Percentiles rank a stretch among this genome's conserved stretches.
Evolutionary conservation across 169 alveolate species (phyloP).

Genomic region (Plasmodium chabaudi): DNA sequence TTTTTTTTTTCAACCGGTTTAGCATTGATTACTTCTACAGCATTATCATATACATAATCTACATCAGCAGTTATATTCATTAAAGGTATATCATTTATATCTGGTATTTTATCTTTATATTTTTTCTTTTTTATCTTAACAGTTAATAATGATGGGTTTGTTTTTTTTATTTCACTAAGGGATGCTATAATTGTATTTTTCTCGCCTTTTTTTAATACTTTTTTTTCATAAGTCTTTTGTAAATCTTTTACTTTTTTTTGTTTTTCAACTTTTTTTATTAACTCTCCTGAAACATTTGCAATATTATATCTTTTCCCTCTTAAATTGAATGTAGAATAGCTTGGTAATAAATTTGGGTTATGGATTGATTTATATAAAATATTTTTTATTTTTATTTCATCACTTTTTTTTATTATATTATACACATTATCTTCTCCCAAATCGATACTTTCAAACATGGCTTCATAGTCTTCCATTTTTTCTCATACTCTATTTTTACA

Average conservation of each 20-base stretch:
- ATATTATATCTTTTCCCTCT: slow-evolving; percentile 74
- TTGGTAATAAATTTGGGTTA: slow-evolving; percentile 70
- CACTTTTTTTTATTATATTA: slow-evolving; percentile 67
- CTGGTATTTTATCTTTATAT: slow-evolving; percentile 73
- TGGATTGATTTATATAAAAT: slow-evolving; percentile 73
- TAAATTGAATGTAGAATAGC: slow-evolving; percentile 75
- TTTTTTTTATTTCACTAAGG: slow-evolving; percentile 59
- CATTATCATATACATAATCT: slow-evolving; percentile 75
- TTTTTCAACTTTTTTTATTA: slow-evolving; percentile 46
- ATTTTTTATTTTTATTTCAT: slow-evolving; percentile 62
- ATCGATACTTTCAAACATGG: slow-evolving; percentile 33
- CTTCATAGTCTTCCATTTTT: slow-evolving; percentile 71
- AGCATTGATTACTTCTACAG: slow-evolving; percentile 68
- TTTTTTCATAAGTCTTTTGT: slow-evolving; percentile 56
- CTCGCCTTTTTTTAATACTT: slow-evolving; percentile 74
- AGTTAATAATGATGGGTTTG: slow-evolving; percentile 57
- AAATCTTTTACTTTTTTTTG: slow-evolving; percentile 62
- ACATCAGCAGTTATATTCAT: slow-evolving; percentile 67
- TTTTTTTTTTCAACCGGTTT: slow-evolving; percentile 50
- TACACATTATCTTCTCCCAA: slow-evolving; percentile 72
- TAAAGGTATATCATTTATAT: slow-evolving; percentile 61
- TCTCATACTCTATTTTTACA: neutral
- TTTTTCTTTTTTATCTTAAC: slow-evolving; percentile 65
- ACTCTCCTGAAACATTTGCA: slow-evolving; percentile 53
- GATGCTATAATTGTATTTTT: slow-evolving; percentile 65